These are phyloP conservation scores for Fusarium sp. DNA, from an alignment of 2,329 filamentous ascomycete genomes.

Conservation along the genomic window DNA sequence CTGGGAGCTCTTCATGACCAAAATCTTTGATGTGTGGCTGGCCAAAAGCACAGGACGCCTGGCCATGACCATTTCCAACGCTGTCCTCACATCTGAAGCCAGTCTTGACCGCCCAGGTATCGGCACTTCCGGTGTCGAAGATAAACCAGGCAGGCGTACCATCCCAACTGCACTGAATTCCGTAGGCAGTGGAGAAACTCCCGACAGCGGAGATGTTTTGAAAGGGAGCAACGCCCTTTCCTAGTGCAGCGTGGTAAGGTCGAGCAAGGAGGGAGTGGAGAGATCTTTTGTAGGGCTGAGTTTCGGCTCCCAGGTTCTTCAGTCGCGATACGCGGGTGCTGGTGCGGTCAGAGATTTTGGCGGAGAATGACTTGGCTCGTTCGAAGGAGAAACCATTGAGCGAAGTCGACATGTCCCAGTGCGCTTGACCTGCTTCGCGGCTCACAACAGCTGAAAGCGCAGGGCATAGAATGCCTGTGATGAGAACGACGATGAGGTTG, in stretches of 20 bases:
- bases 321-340: constrained; percentile 51
- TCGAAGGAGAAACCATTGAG: constrained; percentile 55
- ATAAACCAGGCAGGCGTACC: constrained; percentile 54
- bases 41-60: constrained; percentile 56
- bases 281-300: constrained; percentile 39
- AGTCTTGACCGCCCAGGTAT: constrained; percentile 60
- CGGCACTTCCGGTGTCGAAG: constrained; percentile 63
- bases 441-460: constrained; percentile 3
- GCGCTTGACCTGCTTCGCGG: neutral
- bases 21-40: constrained; percentile 54
- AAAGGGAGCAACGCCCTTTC: constrained; percentile 34
- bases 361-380: constrained; percentile 45
- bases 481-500: neutral
- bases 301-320: constrained; percentile 43
- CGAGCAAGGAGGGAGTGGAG: constrained; percentile 47
- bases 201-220: constrained; percentile 55
- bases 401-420: constrained; percentile 51
- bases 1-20: constrained; percentile 51
- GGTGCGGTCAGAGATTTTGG: constrained; percentile 45
- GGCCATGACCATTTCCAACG: constrained; percentile 47
- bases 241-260: constrained; percentile 23
- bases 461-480: constrained; percentile 7
- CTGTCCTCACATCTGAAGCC: constrained; percentile 57
- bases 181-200: constrained; percentile 56
- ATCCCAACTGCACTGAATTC: constrained; percentile 56